Evolutionary conservation across 2,329 filamentous ascomycete genomes (phyloP).

Genomic region (Ascochyta pisi): DNA sequence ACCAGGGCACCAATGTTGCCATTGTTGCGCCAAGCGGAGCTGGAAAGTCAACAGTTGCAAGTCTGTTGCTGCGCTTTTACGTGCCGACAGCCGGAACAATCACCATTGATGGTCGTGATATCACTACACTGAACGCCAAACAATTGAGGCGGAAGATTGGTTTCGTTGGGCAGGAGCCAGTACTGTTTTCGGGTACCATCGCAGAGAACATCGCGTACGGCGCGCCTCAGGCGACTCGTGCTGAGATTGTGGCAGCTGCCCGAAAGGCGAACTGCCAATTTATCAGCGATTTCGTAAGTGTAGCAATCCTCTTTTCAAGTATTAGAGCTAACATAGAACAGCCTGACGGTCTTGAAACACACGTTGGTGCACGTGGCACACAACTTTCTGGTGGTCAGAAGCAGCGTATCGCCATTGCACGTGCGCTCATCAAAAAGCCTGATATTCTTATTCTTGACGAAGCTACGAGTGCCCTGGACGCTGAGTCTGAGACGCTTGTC

Average conservation of each 20-base stretch:
- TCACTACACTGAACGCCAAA: constrained; percentile 88
- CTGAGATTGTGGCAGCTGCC: constrained; percentile 85
- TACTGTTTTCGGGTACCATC: constrained; percentile 85
- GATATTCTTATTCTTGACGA: constrained; percentile 98
- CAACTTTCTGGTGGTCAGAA: constrained; percentile 97
- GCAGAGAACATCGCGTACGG: constrained; percentile 94
- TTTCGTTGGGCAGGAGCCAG: constrained; percentile 93
- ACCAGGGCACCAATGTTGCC: constrained; percentile 91
- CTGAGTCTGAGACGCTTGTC: constrained; percentile 94
- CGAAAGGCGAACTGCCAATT: constrained; percentile 95
- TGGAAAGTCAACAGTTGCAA: constrained; percentile 94
- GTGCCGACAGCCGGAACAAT: constrained; percentile 79
- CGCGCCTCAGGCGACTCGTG: constrained; percentile 75
- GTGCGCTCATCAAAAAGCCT: constrained; percentile 91
- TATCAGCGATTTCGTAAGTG: constrained; percentile 83
- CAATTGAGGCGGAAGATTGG: constrained; percentile 91
- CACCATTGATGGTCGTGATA: constrained; percentile 82
- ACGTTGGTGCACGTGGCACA: constrained; percentile 88
- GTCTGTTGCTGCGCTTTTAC: constrained; percentile 91
- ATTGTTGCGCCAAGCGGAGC: constrained; percentile 96
- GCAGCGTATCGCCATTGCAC: constrained; percentile 95
- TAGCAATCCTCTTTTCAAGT: neutral
- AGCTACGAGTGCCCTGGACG: constrained; percentile 91
- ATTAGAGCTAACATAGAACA: constrained; percentile 39
- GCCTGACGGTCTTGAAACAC: constrained; percentile 93